Evolutionary conservation across 2,329 filamentous ascomycete species (phyloP), one percentile per base, ranked within the genome.

Genomic region (Alternaria ventricosa): DNA sequence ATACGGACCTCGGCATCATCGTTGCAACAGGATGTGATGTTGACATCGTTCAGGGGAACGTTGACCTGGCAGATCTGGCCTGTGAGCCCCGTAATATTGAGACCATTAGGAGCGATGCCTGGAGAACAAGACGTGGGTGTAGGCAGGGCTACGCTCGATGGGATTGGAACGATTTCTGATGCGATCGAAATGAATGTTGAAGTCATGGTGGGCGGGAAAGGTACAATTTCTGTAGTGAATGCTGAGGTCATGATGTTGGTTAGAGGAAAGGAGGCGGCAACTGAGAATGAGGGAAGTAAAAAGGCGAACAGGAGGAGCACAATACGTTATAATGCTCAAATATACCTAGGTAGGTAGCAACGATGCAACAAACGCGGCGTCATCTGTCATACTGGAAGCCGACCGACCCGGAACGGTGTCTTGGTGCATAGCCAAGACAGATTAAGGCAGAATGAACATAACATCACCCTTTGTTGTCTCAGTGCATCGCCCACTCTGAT

Each of bases 1-100:
- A 44, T 4, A 23, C 51, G 33, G 12, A 43, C 22, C 22, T 55
- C 51, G 5, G 51, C 30, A 20, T 4, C 18, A 1, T 2, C 7
- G 28, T 55, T 55, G 30, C 51, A 55, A 5, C 51, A 55, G 13
- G 51, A 55, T 55, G 51, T 43, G 22, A 55, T 43, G 30, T 55
- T 44, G 33, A 23, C 33, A 12, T 43, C 51, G 20, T 27, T 15
- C 0, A 22, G 33, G 25, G 18, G 51, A 20, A 55, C 22, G 22
- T 43, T 55, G 51, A 55, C 51, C 22, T 55, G 51, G 6, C 33
- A 55, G 13, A 55, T 36, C 1, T 55, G 51, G 2, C 51, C 51
- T 9, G 51, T 36, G 30, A 55, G 30, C 11, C 51, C 51, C 10
- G 20, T 25, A 13, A 12, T 11, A 1, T 55, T 41, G 5, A 55